Evolutionary conservation across 306 rosid species (phyloP).

Genomic region (Hippophae rhamnoides): DNA sequence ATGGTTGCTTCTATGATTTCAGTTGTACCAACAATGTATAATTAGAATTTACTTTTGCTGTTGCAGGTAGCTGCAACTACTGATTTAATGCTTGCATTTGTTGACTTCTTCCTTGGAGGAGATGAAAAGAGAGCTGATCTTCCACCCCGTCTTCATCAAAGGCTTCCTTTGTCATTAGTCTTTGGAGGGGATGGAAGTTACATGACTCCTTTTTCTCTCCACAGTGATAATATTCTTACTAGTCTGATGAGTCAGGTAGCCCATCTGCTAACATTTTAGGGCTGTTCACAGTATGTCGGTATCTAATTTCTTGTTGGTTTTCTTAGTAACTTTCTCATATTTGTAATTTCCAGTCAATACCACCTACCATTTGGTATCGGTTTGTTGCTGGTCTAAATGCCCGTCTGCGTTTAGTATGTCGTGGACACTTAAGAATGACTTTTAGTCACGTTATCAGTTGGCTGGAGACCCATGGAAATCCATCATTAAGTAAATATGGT

Average conservation of each 20-base stretch:
- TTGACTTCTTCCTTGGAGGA: constrained; percentile 93
- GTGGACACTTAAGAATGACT: constrained; percentile 57
- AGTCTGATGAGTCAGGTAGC: constrained; percentile 89
- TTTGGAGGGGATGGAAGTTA: constrained; percentile 98
- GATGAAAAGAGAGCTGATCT: constrained; percentile 86
- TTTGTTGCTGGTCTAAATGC: constrained; percentile 94
- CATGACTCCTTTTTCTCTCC: constrained; percentile 77
- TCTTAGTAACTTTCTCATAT: constrained; percentile 8
- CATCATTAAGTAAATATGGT: constrained; percentile 43
- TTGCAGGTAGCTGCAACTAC: constrained; percentile 80
- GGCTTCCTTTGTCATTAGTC: constrained; percentile 74
- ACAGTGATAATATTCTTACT: constrained; percentile 76
- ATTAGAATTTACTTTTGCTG: background rate
- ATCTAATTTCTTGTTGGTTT: constrained; percentile 6
- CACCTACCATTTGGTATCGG: constrained; percentile 93
- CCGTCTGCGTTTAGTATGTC: constrained; percentile 66
- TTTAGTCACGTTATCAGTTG: constrained; percentile 61
- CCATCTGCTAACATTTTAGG: constrained; percentile 1
- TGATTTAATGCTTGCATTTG: constrained; percentile 84
- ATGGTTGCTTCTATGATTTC: background rate
- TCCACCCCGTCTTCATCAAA: constrained; percentile 67
- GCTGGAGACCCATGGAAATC: constrained; percentile 68
- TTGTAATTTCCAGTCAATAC: constrained; percentile 49
- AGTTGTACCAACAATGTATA: background rate
- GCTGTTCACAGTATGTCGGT: constrained; percentile 13